Conservation (phyloP, 768 basidiomycete species). For the Clathrus columnatus region DNA sequence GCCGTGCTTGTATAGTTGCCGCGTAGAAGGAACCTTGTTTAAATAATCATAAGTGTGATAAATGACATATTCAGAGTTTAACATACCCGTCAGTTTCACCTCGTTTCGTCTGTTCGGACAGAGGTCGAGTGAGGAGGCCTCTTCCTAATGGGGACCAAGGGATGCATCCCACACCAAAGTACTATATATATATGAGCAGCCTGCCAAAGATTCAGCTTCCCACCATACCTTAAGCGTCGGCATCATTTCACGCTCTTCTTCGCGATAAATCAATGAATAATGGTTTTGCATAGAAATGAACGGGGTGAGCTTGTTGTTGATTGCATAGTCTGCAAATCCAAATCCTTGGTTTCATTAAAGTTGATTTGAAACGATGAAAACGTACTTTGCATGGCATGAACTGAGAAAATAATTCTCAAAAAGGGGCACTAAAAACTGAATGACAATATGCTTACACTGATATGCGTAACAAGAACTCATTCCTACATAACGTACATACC, state of each 20-base stretch:
- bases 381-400: constrained; percentile 33
- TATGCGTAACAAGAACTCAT: constrained; percentile 35
- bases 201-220: no score
- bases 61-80: background rate
- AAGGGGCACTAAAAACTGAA: background rate
- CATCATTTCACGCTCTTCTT: constrained; percentile 60
- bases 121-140: constrained; percentile 39
- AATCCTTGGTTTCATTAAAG: background rate
- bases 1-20: constrained; percentile 22
- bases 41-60: background rate
- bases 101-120: constrained; percentile 31
- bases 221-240: constrained; percentile 49
- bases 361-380: background rate
- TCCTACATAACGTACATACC: constrained; percentile 40
- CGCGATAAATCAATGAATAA: constrained; percentile 51
- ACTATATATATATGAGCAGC: constrained; percentile 19
- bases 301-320: constrained; percentile 45
- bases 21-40: constrained; percentile 14
- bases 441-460: constrained; percentile 23
- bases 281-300: constrained; percentile 70
- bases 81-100: constrained; percentile 27
- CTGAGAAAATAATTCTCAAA: constrained; percentile 14
- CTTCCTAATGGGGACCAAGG: constrained; percentile 53
- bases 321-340: constrained; percentile 45
- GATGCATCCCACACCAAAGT: constrained; percentile 46